Percentiles rank a stretch among this genome's conserved stretches.
Evolutionary conservation across 208 protist genomes (phyloP).

Genomic region (Acanthamoeba culbertsoni): DNA sequence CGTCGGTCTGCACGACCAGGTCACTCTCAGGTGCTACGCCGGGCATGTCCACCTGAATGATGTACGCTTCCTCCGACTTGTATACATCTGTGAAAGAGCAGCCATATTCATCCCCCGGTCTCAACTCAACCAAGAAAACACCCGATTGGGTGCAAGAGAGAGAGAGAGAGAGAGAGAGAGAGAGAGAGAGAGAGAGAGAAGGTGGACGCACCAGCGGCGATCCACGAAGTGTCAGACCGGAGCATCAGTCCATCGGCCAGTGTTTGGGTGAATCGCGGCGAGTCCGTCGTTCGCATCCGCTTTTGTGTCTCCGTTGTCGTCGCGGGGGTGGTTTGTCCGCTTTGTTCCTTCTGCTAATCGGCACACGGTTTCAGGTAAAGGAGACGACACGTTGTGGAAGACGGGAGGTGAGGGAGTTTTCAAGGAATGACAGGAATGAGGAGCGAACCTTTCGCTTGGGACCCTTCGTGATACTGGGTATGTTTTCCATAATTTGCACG

Average conservation of each 20-base stretch:
- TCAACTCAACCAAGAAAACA: neutral
- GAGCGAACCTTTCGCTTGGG: neutral
- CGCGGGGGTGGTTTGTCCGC: neutral
- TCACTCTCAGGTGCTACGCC: neutral
- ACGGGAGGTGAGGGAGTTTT: no score
- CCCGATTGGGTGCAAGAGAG: neutral
- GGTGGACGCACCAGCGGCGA: no score
- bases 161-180: neutral
- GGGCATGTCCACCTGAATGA: slow-evolving; percentile 48
- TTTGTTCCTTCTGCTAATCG: neutral
- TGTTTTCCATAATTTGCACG: slow-evolving; percentile 66
- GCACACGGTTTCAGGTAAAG: no score
- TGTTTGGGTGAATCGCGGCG: neutral
- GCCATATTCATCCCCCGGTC: neutral
- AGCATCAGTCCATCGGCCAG: neutral
- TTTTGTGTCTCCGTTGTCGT: neutral
- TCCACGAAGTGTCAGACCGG: no score
- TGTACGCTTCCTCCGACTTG: neutral
- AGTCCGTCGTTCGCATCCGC: neutral
- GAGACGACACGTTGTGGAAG: no score
- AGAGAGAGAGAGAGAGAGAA: neutral
- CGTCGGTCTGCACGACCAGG: slow-evolving; percentile 13
- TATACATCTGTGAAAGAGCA: neutral
- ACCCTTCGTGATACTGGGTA: slow-evolving; percentile 49
- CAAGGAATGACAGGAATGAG: neutral